Evolutionary conservation across 1,284 basidiomycete species (phyloP), one percentile per base, ranked within the genome.

Genomic region (Lentinula novae-zelandiae): DNA sequence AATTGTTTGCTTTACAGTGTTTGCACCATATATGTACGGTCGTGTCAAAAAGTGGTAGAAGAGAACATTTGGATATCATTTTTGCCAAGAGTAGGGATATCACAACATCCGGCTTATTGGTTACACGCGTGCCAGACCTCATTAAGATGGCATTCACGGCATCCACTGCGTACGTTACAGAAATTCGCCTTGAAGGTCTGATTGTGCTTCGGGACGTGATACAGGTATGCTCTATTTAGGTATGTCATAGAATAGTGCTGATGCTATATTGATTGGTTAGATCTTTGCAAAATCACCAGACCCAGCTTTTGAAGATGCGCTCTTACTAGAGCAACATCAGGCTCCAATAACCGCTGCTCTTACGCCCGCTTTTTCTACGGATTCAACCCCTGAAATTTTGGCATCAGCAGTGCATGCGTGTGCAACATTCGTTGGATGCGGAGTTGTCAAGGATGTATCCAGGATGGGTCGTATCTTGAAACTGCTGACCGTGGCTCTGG

Each of bases 131-230:
- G 1, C 84, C 89, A 0, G 97, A 99, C 73, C 78, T 99, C 57
- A 97, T 99, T 75, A 93, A 86, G 74, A 97, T 98, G 89, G 96
- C 97, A 0, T 99, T 99, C 73, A 96, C 93, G 6, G 96, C 97
- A 0, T 96, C 94, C 36, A 95, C 96, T 0, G 94, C 97, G 1
- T 90, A 95, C 71, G 95, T 98, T 51, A 95, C 93, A 34, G 95
- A 97, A 70, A 97, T 99, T 64, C 85, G 97, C 34, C 76, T 98
- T n/a, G 92, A 95, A 70, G 97, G 97, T 1, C 76, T 99, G 27
- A 81, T 92, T 7, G 92, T 99, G 2, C 76, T 99, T 38, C 82
- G 88, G 38, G 96, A 98, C 70, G 93, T 99, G 40, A 95, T 99
- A 63, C 86, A 96, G 79, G 94, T 92, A 68, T 60, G 77, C 64